Percentiles rank a stretch among this genome's conserved stretches.
phyloP scores from a whole-genome alignment of 2,329 filamentous ascomycete genomes.

The Chalaropsis thielavioides region DNA sequence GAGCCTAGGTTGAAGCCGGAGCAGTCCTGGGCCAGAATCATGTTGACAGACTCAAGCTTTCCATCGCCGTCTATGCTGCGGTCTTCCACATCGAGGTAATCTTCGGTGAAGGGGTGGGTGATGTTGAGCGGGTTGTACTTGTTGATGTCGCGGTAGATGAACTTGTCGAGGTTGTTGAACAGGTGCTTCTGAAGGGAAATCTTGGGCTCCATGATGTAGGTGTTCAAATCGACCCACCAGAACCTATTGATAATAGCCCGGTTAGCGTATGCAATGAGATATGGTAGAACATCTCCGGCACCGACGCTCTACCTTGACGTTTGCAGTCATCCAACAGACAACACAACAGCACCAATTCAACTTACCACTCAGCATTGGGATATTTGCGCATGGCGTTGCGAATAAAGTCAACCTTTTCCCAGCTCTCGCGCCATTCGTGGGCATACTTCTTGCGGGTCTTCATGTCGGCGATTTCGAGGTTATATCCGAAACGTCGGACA shows the following conservation, averaged over 20 bases:
- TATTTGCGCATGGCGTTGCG: conserved; percentile 83
- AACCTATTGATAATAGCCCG: conserved; percentile 47
- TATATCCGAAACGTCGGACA: conserved; percentile 76
- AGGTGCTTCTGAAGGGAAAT: conserved; percentile 83
- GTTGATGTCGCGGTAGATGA: conserved; percentile 91
- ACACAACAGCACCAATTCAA: conserved; percentile 11
- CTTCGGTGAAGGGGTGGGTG: conserved; percentile 59
- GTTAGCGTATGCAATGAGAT: not conserved
- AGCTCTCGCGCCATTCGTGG: conserved; percentile 97
- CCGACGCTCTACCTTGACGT: no score
- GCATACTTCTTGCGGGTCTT: conserved; percentile 97
- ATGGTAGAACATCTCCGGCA: no score
- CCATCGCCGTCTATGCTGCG: conserved; percentile 65
- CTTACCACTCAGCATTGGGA: conserved; percentile 88
- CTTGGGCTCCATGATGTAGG: conserved; percentile 90
- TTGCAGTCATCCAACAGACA: not conserved
- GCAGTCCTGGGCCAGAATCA: conserved; percentile 87
- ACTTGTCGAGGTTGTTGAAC: conserved; percentile 60
- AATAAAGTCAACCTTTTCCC: conserved; percentile 96
- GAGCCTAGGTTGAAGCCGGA: conserved; percentile 91
- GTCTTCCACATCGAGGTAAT: conserved; percentile 62
- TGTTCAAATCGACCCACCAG: conserved; percentile 98
- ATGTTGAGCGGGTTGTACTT: conserved; percentile 91
- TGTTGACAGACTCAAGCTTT: conserved; percentile 62
- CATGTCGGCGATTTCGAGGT: conserved; percentile 95